These are phyloP conservation scores for Hortiboletus flavorubellus DNA, from an alignment of 768 basidiomycete species.

Conservation along the genomic window DNA sequence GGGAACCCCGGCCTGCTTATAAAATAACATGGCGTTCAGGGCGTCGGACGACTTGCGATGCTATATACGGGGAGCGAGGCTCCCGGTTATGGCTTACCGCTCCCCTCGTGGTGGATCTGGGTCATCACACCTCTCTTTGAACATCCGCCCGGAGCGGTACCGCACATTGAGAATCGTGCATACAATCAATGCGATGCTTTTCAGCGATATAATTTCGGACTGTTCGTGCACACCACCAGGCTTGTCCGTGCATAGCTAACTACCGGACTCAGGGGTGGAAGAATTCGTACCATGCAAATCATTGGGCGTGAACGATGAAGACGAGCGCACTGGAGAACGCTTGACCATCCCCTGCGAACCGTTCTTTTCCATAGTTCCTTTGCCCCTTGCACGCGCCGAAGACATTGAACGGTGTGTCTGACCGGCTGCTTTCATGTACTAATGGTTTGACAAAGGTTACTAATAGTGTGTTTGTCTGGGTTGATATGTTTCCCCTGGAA, in stretches of 20 bases:
- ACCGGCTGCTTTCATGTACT: neutral
- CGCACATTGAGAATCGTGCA: conserved; percentile 52
- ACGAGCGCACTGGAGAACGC: conserved; percentile 37
- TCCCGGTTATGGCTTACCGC: conserved; percentile 42
- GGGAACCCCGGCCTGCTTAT: neutral
- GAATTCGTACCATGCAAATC: conserved; percentile 34
- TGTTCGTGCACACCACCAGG: conserved; percentile 34
- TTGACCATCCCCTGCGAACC: conserved; percentile 45
- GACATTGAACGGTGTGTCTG: conserved; percentile 42
- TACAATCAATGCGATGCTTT: conserved; percentile 25
- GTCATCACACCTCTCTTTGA: conserved; percentile 19
- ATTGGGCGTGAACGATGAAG: conserved; percentile 37
- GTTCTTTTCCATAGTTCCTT: conserved; percentile 33
- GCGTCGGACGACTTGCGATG: conserved; percentile 43
- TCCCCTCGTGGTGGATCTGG: conserved; percentile 33
- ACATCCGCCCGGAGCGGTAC: conserved; percentile 46
- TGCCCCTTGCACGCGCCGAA: conserved; percentile 36
- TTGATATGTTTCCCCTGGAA: conserved; percentile 48
- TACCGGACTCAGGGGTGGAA: conserved; percentile 36
- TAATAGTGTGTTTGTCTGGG: conserved; percentile 48
- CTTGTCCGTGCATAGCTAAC: conserved; percentile 3
- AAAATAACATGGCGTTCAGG: conserved; percentile 24
- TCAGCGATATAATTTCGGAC: conserved; percentile 33
- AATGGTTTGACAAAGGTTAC: neutral
- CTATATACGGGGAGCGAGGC: conserved; percentile 45